phyloP scores from a whole-genome alignment of 306 rosid genomes.

The Dryas drummondii region DNA sequence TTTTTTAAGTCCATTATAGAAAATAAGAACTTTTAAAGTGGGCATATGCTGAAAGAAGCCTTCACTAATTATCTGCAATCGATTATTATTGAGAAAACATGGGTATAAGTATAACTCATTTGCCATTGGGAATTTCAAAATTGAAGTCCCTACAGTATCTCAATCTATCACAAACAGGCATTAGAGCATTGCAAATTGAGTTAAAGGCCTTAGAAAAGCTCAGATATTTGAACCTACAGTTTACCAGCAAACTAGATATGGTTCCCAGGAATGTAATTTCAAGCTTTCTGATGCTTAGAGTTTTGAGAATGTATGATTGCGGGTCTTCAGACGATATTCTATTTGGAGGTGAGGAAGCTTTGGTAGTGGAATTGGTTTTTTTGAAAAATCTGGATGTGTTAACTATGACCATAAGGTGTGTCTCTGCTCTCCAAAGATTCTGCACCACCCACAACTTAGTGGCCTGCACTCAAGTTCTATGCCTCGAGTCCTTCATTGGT shows the following conservation, averaged over 20 bases:
- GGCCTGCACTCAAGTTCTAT: slow-evolving; percentile 8
- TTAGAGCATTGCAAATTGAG: neutral
- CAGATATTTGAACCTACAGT: neutral
- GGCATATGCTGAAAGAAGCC: slow-evolving; percentile 8
- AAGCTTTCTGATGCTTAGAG: neutral
- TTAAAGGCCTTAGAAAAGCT: neutral
- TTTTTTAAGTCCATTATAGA: too few species aligned
- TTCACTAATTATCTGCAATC: neutral
- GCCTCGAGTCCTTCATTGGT: neutral
- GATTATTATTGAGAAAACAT: neutral
- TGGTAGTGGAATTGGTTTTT: neutral
- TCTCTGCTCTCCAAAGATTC: neutral
- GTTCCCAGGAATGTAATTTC: neutral
- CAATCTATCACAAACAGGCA: neutral
- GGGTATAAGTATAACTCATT: neutral
- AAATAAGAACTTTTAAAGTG: neutral
- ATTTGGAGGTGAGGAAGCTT: neutral
- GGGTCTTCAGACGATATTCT: neutral
- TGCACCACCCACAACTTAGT: neutral
- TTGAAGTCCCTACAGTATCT: neutral
- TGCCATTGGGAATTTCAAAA: neutral
- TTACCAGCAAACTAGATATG: neutral
- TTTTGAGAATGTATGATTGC: slow-evolving; percentile 2
- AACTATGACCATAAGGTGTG: neutral
- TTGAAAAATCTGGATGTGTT: neutral